Evolutionary conservation across 73 alveolate species (phyloP), one percentile per base, ranked within the genome.

Genomic region (Urostyla sp.): DNA sequence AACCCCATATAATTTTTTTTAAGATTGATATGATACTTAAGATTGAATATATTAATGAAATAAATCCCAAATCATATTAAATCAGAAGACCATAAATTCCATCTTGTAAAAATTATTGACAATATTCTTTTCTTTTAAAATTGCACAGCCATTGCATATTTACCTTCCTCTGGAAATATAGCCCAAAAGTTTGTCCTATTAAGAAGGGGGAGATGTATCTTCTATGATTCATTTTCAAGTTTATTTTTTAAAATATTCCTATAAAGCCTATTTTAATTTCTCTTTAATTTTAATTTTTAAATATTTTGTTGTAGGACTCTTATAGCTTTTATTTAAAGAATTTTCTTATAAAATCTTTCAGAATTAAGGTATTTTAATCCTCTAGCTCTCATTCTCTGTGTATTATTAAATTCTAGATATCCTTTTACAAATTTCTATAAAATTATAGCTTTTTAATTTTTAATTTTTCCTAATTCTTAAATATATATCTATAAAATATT

Each of bases 121-220:
- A 63, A 1, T 60, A 63, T 63, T 21, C 79, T 63, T 23, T 63
- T 63, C 53, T 63, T 63, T 21, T 63, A 60, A 63, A 63, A 63
- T 43, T 63, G 61, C n/a, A 63, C 79, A 37, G 79, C 79, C 79
- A 63, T 63, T 6, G 79, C 79, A 38, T 63, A 63, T 38, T 63
- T 63, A 16, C 79, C 79, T 24, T 63, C 79, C 36, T 37, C 36
- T 18, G 79, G 79, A 38, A 63, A 63, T 7, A 63, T 63, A 21
- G 37, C 79, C 79, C 79, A 63, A 32, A 63, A 63, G 44, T 63
- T 60, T n/a, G 44, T 63, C 7, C 45, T 40, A 27, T 63, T 60
- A 26, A 63, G 16, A 27, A 63, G 8, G 23, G 61, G 61, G 23
- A 38, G 11, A 37, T 63, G 79, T 13, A 24, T 46, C 43, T 24